Percentiles rank a stretch among this genome's conserved stretches.
These are phyloP conservation scores for Fusarium palustre DNA, from an alignment of 2,329 filamentous ascomycete species.

Conservation along the genomic window DNA sequence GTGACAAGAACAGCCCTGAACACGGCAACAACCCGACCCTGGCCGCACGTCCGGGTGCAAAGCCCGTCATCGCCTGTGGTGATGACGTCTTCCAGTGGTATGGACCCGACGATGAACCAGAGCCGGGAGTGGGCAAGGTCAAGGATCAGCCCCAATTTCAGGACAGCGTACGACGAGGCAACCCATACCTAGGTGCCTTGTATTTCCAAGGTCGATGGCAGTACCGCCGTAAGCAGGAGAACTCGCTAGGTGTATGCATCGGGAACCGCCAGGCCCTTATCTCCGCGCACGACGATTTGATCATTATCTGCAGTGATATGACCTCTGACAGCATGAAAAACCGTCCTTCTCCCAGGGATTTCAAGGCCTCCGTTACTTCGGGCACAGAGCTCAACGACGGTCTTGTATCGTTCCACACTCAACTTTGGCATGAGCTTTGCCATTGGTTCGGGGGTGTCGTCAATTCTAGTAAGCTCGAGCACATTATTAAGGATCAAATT, in stretches of 20 bases:
- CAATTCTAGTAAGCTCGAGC: neutral
- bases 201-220: neutral
- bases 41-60: neutral
- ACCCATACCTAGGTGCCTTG: neutral
- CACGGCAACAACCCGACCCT: constrained; percentile 5
- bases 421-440: constrained; percentile 15
- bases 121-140: constrained; percentile 4
- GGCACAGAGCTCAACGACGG: neutral
- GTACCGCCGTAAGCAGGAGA: neutral
- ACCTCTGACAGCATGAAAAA: neutral
- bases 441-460: constrained; percentile 18
- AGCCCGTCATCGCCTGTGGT: constrained; percentile 6
- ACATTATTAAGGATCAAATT: constrained; percentile 1
- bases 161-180: neutral
- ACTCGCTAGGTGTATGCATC: neutral
- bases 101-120: constrained; percentile 7
- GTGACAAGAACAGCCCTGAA: constrained; percentile 1
- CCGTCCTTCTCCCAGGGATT: neutral
- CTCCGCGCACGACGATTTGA: neutral
- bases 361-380: neutral
- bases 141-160: neutral
- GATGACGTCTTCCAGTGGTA: constrained; percentile 7
- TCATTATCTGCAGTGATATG: constrained; percentile 5
- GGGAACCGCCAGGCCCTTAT: constrained; percentile 10
- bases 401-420: constrained; percentile 3